phyloP scores from a whole-genome alignment of 139 green algal species.

The Micractinium sp. region DNA sequence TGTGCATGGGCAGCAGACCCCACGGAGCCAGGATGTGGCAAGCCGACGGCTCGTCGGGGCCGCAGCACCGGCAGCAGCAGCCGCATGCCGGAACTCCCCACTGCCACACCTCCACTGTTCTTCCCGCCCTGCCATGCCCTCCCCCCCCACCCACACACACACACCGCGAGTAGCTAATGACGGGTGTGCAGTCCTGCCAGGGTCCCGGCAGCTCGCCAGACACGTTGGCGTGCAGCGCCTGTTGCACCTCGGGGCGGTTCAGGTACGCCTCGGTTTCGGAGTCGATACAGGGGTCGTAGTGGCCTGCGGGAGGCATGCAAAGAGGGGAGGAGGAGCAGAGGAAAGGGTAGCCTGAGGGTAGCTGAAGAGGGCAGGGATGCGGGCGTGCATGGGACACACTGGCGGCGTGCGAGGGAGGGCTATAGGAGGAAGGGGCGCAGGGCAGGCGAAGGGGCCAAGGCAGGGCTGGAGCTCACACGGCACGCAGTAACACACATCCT shows the following conservation, averaged over 20 bases:
- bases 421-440: neutral
- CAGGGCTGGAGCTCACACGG: neutral
- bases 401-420: neutral
- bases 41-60: too few species aligned
- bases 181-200: conserved; percentile 63
- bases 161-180: conserved; percentile 59
- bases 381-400: neutral
- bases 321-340: neutral
- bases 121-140: neutral
- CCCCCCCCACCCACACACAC: neutral
- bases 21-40: too few species aligned
- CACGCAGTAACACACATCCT: neutral
- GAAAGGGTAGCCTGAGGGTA: neutral
- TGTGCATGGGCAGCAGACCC: neutral
- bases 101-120: neutral
- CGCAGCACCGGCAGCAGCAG: neutral
- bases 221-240: conserved; percentile 64
- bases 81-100: neutral
- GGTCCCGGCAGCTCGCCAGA: conserved; percentile 29
- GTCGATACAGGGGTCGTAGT: conserved; percentile 84
- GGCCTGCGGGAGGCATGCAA: neutral
- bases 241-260: conserved; percentile 79
- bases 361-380: neutral
- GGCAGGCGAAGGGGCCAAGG: too few species aligned
- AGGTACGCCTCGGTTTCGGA: conserved; percentile 76